Conservation (phyloP, 352 stramenopile species). For the Pythium dissimile region DNA sequence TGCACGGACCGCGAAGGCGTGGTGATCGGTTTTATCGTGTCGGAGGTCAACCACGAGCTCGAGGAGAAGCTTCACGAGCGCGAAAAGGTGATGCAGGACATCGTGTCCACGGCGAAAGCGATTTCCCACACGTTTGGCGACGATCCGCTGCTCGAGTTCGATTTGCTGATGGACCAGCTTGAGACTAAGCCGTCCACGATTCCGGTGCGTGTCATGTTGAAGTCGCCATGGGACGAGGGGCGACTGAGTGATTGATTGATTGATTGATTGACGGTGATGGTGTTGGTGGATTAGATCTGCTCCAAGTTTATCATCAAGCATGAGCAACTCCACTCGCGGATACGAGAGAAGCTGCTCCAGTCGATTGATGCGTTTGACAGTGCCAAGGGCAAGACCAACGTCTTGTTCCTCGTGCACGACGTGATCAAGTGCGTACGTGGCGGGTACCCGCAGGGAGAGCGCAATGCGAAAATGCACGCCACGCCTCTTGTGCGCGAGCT, state of each 20-base stretch:
- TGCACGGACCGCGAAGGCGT: conserved; percentile 81
- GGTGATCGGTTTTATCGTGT: conserved; percentile 84
- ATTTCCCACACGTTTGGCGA: conserved; percentile 70
- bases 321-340: conserved; percentile 62
- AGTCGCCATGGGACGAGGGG: background rate
- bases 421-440: conserved; percentile 75
- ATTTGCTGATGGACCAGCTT: conserved; percentile 79
- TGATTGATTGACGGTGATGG: conserved; percentile 2
- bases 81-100: conserved; percentile 79
- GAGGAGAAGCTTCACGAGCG: conserved; percentile 73
- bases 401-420: conserved; percentile 84
- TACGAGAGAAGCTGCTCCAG: conserved; percentile 63
- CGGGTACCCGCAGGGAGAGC: conserved; percentile 62
- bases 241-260: background rate
- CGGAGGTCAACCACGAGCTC: conserved; percentile 84
- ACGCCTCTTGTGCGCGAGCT: conserved; percentile 63
- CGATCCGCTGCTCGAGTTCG: conserved; percentile 85
- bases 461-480: conserved; percentile 73
- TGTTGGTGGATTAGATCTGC: no score
- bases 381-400: conserved; percentile 66
- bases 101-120: conserved; percentile 66
- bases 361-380: conserved; percentile 61
- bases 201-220: conserved; percentile 43
- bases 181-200: conserved; percentile 84
- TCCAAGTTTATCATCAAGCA: conserved; percentile 84